Evolutionary conservation across 768 basidiomycete genomes (phyloP).

Genomic region (Fomitopsis serialis): DNA sequence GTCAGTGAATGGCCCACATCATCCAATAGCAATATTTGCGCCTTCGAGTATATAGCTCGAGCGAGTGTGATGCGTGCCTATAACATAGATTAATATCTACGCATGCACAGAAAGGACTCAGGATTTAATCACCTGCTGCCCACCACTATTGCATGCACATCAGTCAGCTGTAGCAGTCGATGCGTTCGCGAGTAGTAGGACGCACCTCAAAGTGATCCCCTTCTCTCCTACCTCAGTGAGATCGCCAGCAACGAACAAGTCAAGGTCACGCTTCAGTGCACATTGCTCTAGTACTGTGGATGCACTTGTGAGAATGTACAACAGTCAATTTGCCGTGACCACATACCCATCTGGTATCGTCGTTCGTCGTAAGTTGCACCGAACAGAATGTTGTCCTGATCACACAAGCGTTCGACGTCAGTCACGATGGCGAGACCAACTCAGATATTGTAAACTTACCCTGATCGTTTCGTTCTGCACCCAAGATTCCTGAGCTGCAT

Average conservation of each 20-base stretch:
- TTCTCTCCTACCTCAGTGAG: conserved; percentile 38
- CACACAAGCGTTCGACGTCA: not conserved
- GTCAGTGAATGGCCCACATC: conserved; percentile 37
- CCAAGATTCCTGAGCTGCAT: conserved; percentile 84
- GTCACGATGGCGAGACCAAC: not conserved
- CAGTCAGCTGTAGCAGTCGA: not conserved
- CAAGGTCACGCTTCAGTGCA: conserved; percentile 27
- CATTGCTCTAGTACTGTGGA: conserved; percentile 31
- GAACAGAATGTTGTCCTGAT: conserved; percentile 47
- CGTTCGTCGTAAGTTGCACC: conserved; percentile 40
- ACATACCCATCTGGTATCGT: conserved; percentile 36
- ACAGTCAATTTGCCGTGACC: not conserved
- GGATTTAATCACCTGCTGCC: conserved; percentile 43
- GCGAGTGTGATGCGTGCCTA: conserved; percentile 38
- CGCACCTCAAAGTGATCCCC: conserved; percentile 29
- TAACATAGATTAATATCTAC: not conserved
- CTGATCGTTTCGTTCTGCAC: conserved; percentile 75
- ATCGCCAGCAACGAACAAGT: conserved; percentile 30
- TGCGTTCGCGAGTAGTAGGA: not conserved
- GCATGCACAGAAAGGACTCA: not conserved
- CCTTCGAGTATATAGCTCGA: conserved; percentile 51
- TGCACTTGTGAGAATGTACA: not conserved
- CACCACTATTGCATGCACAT: conserved; percentile 28
- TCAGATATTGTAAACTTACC: conserved; percentile 25
- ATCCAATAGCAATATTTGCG: conserved; percentile 63